These are phyloP conservation scores for Termitomyces sp. DNA, from an alignment of 768 basidiomycete species.

Conservation along the genomic window DNA sequence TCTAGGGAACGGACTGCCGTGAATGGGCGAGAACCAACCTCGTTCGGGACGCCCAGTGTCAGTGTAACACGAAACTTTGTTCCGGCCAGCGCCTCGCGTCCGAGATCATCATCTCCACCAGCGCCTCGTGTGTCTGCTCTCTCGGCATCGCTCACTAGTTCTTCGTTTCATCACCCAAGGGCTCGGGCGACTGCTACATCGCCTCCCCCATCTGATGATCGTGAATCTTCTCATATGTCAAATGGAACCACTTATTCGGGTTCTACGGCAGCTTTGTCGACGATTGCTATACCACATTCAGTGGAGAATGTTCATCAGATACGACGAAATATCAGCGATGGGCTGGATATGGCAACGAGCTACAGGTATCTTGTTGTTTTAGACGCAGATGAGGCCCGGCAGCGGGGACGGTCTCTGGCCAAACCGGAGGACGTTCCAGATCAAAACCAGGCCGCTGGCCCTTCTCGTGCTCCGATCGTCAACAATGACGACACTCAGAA, in stretches of 20 bases:
- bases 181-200: slow-evolving; percentile 15
- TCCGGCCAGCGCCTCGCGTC: slow-evolving; percentile 39
- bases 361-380: slow-evolving; percentile 37
- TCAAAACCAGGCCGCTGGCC: slow-evolving; percentile 17
- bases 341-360: slow-evolving; percentile 39
- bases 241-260: slow-evolving; percentile 22
- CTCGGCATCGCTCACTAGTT: slow-evolving; percentile 62
- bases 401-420: slow-evolving; percentile 18
- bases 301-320: slow-evolving; percentile 37
- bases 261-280: slow-evolving; percentile 20
- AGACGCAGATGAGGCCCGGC: slow-evolving; percentile 38
- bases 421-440: slow-evolving; percentile 17
- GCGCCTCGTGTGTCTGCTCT: slow-evolving; percentile 51
- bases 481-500: slow-evolving; percentile 19
- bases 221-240: slow-evolving; percentile 12
- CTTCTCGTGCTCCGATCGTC: slow-evolving; percentile 12
- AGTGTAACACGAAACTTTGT: slow-evolving; percentile 51
- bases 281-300: slow-evolving; percentile 23
- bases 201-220: slow-evolving; percentile 6
- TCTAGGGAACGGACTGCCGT: slow-evolving; percentile 16
- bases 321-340: slow-evolving; percentile 32
- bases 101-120: slow-evolving; percentile 29
- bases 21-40: slow-evolving; percentile 15
- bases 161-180: slow-evolving; percentile 51
- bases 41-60: slow-evolving; percentile 25